Conservation (phyloP, 2,329 filamentous ascomycete species). For the Cercospora brassicicola region DNA sequence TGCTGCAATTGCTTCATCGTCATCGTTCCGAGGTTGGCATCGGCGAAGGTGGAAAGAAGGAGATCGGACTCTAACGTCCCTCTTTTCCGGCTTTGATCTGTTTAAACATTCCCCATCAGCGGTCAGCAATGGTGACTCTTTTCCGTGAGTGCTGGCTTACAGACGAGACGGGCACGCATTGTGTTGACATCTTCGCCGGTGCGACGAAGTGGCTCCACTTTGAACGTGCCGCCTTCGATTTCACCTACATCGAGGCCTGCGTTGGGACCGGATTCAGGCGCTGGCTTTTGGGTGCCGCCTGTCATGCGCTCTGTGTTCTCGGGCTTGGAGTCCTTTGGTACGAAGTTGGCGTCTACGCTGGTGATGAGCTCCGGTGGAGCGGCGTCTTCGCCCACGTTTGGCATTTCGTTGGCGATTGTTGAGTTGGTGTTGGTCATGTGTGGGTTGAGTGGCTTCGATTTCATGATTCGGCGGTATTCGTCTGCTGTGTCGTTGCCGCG, state of each 20-base stretch:
- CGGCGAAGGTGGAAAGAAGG: conserved; percentile 91
- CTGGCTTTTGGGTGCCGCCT: conserved; percentile 59
- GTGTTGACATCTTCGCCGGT: conserved; percentile 80
- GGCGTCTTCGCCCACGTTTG: conserved; percentile 57
- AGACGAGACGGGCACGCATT: conserved; percentile 82
- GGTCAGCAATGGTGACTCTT: conserved; percentile 29
- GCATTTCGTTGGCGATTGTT: conserved; percentile 64
- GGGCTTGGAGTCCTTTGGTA: conserved; percentile 60
- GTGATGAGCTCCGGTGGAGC: conserved; percentile 62
- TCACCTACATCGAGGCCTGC: conserved; percentile 79
- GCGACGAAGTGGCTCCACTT: conserved; percentile 83
- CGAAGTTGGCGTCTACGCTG: conserved; percentile 57
- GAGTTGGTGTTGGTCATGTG: conserved; percentile 65
- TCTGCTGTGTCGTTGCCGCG: conserved; percentile 55
- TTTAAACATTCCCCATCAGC: conserved; percentile 25
- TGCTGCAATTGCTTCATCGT: conserved; percentile 69
- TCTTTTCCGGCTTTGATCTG: conserved; percentile 95
- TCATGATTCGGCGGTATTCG: conserved; percentile 58
- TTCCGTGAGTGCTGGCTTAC: conserved; percentile 43
- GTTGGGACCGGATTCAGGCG: conserved; percentile 50
- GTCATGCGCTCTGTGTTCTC: conserved; percentile 67
- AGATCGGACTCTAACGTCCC: conserved; percentile 95
- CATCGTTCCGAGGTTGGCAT: conserved; percentile 74
- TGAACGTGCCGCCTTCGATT: conserved; percentile 81
- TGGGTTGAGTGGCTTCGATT: conserved; percentile 59